These are phyloP conservation scores for Hypericum perforatum DNA, from an alignment of 345 rosid genomes.

Conservation along the genomic window DNA sequence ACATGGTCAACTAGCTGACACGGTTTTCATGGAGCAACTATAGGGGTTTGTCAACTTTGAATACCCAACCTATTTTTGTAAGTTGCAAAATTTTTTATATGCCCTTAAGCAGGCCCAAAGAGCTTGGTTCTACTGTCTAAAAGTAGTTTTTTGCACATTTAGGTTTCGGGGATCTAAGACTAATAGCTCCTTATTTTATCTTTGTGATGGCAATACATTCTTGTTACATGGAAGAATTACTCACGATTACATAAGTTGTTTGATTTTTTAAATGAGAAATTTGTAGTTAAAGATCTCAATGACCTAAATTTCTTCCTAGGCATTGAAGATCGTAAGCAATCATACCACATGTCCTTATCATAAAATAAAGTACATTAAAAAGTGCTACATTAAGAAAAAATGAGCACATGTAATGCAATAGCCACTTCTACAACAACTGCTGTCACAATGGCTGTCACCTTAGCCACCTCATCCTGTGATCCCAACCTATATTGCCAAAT, in stretches of 20 bases:
- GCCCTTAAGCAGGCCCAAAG: neutral
- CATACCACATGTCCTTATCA: too few relatives aligned
- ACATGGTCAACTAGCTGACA: neutral
- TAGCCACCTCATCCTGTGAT: neutral
- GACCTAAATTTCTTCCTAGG: too few relatives aligned
- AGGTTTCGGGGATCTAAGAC: neutral
- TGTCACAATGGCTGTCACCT: neutral
- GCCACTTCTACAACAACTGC: neutral
- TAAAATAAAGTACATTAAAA: too few relatives aligned
- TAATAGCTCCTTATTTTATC: neutral
- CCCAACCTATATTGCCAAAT: neutral
- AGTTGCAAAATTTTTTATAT: neutral
- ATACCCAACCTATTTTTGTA: neutral
- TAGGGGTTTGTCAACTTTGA: neutral
- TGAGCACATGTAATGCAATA: neutral
- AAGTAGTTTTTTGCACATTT: neutral
- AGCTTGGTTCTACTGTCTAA: neutral
- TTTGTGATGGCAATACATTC: neutral
- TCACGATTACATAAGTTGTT: neutral
- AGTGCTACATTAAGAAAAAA: neutral
- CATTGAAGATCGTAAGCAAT: too few relatives aligned
- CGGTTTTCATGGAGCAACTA: neutral
- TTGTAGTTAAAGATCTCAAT: too few relatives aligned
- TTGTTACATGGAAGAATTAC: neutral
- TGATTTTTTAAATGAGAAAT: too few relatives aligned